Percentiles rank a stretch among this genome's conserved stretches.
phyloP scores from a whole-genome alignment of 768 basidiomycete genomes.

The Panellus pusillus region DNA sequence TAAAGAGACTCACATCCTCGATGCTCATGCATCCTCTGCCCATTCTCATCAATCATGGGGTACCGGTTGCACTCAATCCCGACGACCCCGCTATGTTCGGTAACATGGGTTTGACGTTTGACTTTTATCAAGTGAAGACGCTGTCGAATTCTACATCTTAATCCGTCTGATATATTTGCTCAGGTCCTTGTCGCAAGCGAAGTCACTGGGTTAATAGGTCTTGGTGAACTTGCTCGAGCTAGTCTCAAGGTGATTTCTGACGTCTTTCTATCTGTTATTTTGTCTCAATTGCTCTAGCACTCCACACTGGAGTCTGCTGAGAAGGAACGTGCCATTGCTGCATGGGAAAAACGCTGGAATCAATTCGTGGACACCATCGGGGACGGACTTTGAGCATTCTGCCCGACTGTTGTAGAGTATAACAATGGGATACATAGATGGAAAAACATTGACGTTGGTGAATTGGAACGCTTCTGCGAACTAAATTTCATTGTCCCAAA shows the following conservation, averaged over 20 bases:
- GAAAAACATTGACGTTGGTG: too few relatives aligned
- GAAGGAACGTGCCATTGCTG: conserved; percentile 41
- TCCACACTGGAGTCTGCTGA: conserved; percentile 49
- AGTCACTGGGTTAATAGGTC: conserved; percentile 59
- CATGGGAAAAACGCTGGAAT: conserved; percentile 52
- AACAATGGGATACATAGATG: too few relatives aligned
- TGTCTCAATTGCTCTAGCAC: conserved; percentile 36
- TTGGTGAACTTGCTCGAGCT: conserved; percentile 63
- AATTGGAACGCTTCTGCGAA: too few relatives aligned
- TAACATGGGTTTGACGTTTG: conserved; percentile 75
- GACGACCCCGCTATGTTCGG: conserved; percentile 81
- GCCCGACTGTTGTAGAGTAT: too few relatives aligned
- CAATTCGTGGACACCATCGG: conserved; percentile 37
- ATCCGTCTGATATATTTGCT: background rate
- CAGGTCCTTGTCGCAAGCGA: conserved; percentile 72
- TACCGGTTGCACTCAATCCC: conserved; percentile 68
- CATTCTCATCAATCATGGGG: conserved; percentile 67
- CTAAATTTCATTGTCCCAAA: too few relatives aligned
- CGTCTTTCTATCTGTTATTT: background rate
- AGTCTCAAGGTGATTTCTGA: conserved; percentile 51
- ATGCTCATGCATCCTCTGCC: conserved; percentile 82
- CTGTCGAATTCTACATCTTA: background rate
- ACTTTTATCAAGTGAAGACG: conserved; percentile 66
- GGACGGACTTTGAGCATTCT: background rate
- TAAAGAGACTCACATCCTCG: conserved; percentile 69